Conservation (phyloP, 371 early-diverging fungal genomes). For the Coemansia sp. region DNA sequence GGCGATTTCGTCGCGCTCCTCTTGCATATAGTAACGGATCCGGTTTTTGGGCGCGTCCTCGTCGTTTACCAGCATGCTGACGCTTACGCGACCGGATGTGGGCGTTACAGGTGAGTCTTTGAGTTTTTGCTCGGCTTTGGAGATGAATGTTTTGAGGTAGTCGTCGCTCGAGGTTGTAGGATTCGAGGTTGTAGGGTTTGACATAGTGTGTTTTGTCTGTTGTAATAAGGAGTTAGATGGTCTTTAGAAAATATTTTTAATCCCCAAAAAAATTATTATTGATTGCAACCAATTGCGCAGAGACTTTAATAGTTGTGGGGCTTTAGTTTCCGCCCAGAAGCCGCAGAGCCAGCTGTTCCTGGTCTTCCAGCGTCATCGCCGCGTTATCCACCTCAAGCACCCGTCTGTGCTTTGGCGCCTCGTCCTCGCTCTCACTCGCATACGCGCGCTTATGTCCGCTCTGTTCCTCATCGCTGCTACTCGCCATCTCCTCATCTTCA, state of each 20-base stretch:
- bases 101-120: conserved; percentile 22
- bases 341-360: conserved; percentile 51
- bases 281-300: not conserved
- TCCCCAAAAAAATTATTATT: not conserved
- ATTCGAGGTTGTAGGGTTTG: not conserved
- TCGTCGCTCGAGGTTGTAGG: conserved; percentile 14
- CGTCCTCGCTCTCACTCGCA: conserved; percentile 5
- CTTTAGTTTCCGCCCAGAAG: conserved; percentile 30
- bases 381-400: conserved; percentile 44
- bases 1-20: conserved; percentile 44
- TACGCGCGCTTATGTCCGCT: not conserved
- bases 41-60: conserved; percentile 27
- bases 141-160: conserved; percentile 31
- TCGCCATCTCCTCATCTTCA: conserved; percentile 4
- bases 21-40: conserved; percentile 32
- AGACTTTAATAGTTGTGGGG: not conserved
- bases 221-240: not conserved
- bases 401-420: conserved; percentile 16
- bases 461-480: not conserved
- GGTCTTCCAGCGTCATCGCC: conserved; percentile 43
- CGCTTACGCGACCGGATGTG: conserved; percentile 13
- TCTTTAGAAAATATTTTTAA: too few species aligned
- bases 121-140: conserved; percentile 26
- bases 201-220: not conserved
- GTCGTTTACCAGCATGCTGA: conserved; percentile 23